Conservation (phyloP, 805 yeast species). For the Jamesozyma lodderae region DNA sequence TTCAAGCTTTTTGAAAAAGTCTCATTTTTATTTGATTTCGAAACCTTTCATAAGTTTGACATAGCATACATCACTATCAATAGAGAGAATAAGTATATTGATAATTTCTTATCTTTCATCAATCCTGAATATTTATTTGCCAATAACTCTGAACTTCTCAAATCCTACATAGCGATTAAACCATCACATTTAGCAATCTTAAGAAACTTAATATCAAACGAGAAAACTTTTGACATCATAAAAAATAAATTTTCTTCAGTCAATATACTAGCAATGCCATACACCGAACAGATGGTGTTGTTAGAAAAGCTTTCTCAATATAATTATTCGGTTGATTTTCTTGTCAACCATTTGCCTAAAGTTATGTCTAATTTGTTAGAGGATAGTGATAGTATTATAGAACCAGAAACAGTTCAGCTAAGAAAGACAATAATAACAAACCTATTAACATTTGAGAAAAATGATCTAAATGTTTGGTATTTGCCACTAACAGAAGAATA, state of each 20-base stretch:
- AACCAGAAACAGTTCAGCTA: slow-evolving; percentile 20
- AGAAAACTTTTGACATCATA: slow-evolving; percentile 15
- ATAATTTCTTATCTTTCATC: slow-evolving; percentile 23
- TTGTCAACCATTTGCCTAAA: slow-evolving; percentile 16
- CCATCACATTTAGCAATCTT: slow-evolving; percentile 18
- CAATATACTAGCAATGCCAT: slow-evolving; percentile 21
- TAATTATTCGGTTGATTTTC: slow-evolving; percentile 12
- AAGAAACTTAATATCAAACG: slow-evolving; percentile 19
- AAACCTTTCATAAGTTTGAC: slow-evolving; percentile 14
- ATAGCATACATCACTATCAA: slow-evolving; percentile 13
- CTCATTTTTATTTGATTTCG: slow-evolving; percentile 18
- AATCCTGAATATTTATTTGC: slow-evolving; percentile 22
- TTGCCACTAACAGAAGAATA: slow-evolving; percentile 17
- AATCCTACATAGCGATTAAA: slow-evolving; percentile 8
- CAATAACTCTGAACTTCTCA: slow-evolving; percentile 9
- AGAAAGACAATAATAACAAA: slow-evolving; percentile 20
- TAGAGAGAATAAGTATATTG: slow-evolving; percentile 8
- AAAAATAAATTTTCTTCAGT: slow-evolving; percentile 14
- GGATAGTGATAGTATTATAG: slow-evolving; percentile 14
- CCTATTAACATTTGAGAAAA: slow-evolving; percentile 11
- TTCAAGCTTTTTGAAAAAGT: slow-evolving; percentile 19
- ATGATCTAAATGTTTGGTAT: slow-evolving; percentile 19
- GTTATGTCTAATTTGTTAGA: slow-evolving; percentile 22
- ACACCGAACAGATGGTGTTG: slow-evolving; percentile 27
- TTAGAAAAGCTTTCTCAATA: slow-evolving; percentile 20